These are phyloP conservation scores for Vickermania spadyakhi DNA, from an alignment of 208 protist species.

Conservation along the genomic window DNA sequence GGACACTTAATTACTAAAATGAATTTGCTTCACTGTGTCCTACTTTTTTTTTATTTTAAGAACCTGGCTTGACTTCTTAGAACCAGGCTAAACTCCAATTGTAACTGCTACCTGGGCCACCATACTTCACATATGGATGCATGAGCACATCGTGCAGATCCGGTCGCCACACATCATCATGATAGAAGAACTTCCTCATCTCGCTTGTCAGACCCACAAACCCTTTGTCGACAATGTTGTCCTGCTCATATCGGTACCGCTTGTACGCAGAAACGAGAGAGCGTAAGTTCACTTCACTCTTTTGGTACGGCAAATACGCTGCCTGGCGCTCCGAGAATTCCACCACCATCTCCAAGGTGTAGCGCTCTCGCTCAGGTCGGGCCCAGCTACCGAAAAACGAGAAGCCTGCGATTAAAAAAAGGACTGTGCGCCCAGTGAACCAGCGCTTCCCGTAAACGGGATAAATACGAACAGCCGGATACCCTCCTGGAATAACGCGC, in stretches of 20 bases:
- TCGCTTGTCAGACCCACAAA: conserved; percentile 85
- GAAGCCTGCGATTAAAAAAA: conserved; percentile 74
- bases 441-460: conserved; percentile 88
- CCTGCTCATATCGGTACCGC: conserved; percentile 81
- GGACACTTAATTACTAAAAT: too few relatives aligned
- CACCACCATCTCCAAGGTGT: conserved; percentile 86
- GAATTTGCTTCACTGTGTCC: too few relatives aligned
- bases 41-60: too few relatives aligned
- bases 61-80: conserved; percentile 33
- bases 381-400: conserved; percentile 83
- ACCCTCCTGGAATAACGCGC: conserved; percentile 76
- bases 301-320: conserved; percentile 80
- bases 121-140: conserved; percentile 81
- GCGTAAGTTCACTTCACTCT: conserved; percentile 75
- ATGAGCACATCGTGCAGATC: conserved; percentile 81
- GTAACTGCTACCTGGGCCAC: conserved; percentile 77
- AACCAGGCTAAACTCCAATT: conserved; percentile 89
- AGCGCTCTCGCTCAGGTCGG: conserved; percentile 79
- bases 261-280: conserved; percentile 74
- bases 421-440: conserved; percentile 81
- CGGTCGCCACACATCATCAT: conserved; percentile 88
- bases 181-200: conserved; percentile 91
- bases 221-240: conserved; percentile 86
- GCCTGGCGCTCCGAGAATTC: conserved; percentile 81
- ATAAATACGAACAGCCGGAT: conserved; percentile 81